Evolutionary conservation across 2,329 filamentous ascomycete species (phyloP).

Genomic region (Colletotrichum theobromicola): DNA sequence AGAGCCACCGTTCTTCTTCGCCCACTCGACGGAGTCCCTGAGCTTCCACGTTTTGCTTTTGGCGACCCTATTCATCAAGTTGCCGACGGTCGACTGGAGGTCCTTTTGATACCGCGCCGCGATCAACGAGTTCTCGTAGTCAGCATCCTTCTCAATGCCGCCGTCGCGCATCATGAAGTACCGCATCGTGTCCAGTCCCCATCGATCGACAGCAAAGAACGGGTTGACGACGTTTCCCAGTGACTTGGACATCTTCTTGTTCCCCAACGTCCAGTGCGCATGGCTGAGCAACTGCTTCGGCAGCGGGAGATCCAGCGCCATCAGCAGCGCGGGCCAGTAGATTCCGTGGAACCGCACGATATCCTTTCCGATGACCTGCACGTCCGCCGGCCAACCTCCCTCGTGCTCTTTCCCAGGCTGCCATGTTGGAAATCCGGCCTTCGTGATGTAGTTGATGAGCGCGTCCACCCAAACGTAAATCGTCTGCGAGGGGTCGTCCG

Average conservation of each 20-base stretch:
- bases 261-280: constrained; percentile 93
- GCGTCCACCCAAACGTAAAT: constrained; percentile 99
- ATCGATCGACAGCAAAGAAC: constrained; percentile 87
- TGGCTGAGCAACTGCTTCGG: constrained; percentile 86
- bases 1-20: background rate
- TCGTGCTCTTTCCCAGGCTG: constrained; percentile 65
- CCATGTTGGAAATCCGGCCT: constrained; percentile 81
- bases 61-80: constrained; percentile 75
- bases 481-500: constrained; percentile 82
- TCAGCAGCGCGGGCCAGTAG: constrained; percentile 96
- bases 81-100: constrained; percentile 80
- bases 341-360: constrained; percentile 96
- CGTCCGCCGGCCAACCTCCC: constrained; percentile 85
- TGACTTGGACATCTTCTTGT: constrained; percentile 95
- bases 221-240: constrained; percentile 95
- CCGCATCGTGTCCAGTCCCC: constrained; percentile 85
- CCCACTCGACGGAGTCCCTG: constrained; percentile 54
- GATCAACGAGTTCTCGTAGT: constrained; percentile 83
- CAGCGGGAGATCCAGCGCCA: constrained; percentile 81
- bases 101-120: constrained; percentile 79
- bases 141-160: constrained; percentile 76
- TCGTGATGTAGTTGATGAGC: constrained; percentile 91
- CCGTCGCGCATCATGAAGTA: constrained; percentile 88
- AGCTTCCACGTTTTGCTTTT: constrained; percentile 74
- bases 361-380: constrained; percentile 95